phyloP scores from a whole-genome alignment of 805 yeast genomes.

The Yarrowia sp. region DNA sequence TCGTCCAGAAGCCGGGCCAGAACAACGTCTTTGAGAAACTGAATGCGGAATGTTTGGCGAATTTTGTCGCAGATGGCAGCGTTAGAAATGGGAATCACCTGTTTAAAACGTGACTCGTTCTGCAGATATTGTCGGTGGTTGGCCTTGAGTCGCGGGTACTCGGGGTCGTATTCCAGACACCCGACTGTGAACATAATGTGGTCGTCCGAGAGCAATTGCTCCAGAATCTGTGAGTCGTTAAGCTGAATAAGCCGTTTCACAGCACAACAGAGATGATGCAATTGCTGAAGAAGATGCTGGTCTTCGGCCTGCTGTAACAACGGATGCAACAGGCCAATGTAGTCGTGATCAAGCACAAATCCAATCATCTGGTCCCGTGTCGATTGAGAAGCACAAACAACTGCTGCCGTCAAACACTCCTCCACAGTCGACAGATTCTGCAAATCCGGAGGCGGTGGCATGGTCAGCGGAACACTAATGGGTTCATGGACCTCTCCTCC shows the following conservation, averaged over 20 bases:
- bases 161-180: constrained; percentile 76
- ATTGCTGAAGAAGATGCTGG: constrained; percentile 48
- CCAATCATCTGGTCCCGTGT: constrained; percentile 56
- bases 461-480: constrained; percentile 72
- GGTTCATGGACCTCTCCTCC: constrained; percentile 55
- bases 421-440: constrained; percentile 53
- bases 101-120: constrained; percentile 60
- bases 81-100: constrained; percentile 62
- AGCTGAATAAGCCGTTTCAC: constrained; percentile 58
- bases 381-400: constrained; percentile 39
- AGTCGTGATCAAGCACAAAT: constrained; percentile 53
- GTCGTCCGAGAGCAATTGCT: constrained; percentile 53
- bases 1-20: constrained; percentile 81
- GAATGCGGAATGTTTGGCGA: constrained; percentile 70
- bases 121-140: constrained; percentile 66
- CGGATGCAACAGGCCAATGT: constrained; percentile 49
- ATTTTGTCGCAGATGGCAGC: constrained; percentile 52
- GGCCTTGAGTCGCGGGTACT: constrained; percentile 74
- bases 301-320: constrained; percentile 58
- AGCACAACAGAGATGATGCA: constrained; percentile 69
- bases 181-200: constrained; percentile 63
- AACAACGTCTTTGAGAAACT: constrained; percentile 82
- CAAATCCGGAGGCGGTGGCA: constrained; percentile 51
- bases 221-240: constrained; percentile 64
- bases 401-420: constrained; percentile 56